These are phyloP conservation scores for Volutella citrinella DNA, from an alignment of 2,329 filamentous ascomycete species.

Conservation along the genomic window DNA sequence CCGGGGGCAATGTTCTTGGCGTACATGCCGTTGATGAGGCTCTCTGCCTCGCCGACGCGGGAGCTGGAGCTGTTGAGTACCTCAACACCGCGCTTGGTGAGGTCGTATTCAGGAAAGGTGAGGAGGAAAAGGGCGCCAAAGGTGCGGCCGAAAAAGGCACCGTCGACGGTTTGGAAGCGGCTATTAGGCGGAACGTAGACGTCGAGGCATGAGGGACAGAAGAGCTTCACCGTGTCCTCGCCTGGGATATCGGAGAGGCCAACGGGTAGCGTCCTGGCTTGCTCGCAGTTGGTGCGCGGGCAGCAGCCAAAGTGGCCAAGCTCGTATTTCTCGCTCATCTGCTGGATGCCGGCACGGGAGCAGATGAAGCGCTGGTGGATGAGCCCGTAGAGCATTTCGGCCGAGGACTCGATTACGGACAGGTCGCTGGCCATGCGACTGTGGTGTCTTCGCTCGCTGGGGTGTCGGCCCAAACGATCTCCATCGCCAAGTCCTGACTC, in stretches of 20 bases:
- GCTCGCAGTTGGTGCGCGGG: slow-evolving; percentile 89
- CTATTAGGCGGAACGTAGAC: slow-evolving; percentile 98
- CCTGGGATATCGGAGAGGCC: slow-evolving; percentile 93
- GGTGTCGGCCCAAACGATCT: slow-evolving; percentile 45
- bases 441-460: slow-evolving; percentile 70
- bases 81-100: slow-evolving; percentile 68
- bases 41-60: slow-evolving; percentile 40
- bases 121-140: slow-evolving; percentile 97
- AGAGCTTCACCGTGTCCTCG: slow-evolving; percentile 96
- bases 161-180: slow-evolving; percentile 94
- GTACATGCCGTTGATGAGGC: slow-evolving; percentile 79
- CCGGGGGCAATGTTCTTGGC: slow-evolving; percentile 85
- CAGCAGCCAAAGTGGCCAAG: slow-evolving; percentile 93
- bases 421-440: slow-evolving; percentile 87
- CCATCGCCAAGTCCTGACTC: slow-evolving; percentile 60
- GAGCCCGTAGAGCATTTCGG: slow-evolving; percentile 96
- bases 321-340: slow-evolving; percentile 99
- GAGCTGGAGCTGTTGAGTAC: slow-evolving; percentile 42
- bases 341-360: slow-evolving; percentile 91
- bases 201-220: slow-evolving; percentile 94
- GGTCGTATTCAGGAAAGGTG: slow-evolving; percentile 94
- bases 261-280: slow-evolving; percentile 86
- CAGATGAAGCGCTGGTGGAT: slow-evolving; percentile 99
- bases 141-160: slow-evolving; percentile 96
- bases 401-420: slow-evolving; percentile 92